A percentile compares a stretch with the other conserved stretches of the same genome.
Evolutionary conservation across 2,329 filamentous ascomycete species (phyloP).

Genomic region (Pseudocercospora fuligena): DNA sequence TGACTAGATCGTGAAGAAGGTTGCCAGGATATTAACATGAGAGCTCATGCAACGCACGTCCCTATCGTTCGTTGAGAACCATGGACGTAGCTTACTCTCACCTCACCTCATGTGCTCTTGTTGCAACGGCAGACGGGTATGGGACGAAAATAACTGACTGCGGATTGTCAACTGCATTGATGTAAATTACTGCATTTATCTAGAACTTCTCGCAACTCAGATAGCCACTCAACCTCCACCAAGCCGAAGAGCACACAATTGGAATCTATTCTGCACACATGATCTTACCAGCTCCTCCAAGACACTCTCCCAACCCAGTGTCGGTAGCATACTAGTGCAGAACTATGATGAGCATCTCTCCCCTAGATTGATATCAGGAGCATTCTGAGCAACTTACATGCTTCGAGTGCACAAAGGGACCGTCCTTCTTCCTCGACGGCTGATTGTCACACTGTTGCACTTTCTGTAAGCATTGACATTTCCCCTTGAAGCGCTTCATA

Average conservation of each 20-base stretch:
- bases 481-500: background rate
- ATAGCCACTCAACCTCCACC: no score
- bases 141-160: no score
- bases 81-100: no score
- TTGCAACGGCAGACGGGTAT: no score
- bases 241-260: background rate
- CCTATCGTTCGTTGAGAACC: no score
- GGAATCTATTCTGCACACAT: slow-evolving; percentile 13
- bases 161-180: no score
- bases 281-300: slow-evolving; percentile 1
- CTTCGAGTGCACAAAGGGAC: background rate
- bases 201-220: no score
- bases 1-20: no score
- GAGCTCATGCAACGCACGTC: no score
- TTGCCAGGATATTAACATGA: no score
- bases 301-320: background rate
- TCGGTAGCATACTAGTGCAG: background rate
- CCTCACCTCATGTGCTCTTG: no score
- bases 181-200: no score
- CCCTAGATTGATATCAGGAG: background rate
- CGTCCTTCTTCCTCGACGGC: background rate
- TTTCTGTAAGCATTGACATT: background rate
- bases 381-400: background rate
- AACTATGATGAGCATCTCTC: background rate
- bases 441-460: background rate